A percentile compares a stretch with the other conserved stretches of the same genome.
Evolutionary conservation across 768 basidiomycete species (phyloP).

Genomic region (Suillus alpinus): DNA sequence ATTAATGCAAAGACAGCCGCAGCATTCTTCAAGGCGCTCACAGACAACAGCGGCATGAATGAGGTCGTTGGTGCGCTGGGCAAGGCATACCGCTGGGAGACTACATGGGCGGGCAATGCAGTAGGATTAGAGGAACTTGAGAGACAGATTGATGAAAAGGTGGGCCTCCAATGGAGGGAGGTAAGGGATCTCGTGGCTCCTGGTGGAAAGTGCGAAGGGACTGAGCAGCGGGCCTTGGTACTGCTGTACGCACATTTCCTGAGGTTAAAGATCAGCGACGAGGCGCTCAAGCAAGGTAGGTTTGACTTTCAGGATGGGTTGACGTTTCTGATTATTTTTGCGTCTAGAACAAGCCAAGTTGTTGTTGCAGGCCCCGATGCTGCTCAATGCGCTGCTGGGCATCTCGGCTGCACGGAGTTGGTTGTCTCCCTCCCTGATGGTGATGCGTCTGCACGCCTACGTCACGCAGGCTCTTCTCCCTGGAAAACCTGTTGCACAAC

Average conservation of each 20-base stretch:
- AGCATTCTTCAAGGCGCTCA: constrained; percentile 82
- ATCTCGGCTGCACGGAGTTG: constrained; percentile 86
- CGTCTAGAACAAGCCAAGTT: constrained; percentile 66
- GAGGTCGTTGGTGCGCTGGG: constrained; percentile 73
- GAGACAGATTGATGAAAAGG: constrained; percentile 43
- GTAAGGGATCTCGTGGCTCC: constrained; percentile 42
- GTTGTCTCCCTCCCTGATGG: constrained; percentile 73
- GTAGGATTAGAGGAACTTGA: constrained; percentile 50
- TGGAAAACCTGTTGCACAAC: constrained; percentile 38
- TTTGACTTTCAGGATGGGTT: constrained; percentile 5
- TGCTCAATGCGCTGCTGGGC: constrained; percentile 79
- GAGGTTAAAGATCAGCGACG: constrained; percentile 52
- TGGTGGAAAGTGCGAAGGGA: constrained; percentile 30
- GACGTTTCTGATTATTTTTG: neutral
- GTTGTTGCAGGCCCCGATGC: constrained; percentile 66
- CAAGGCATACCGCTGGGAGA: constrained; percentile 62
- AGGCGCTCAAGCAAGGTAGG: constrained; percentile 63
- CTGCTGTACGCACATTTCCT: constrained; percentile 86
- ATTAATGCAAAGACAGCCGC: constrained; percentile 79
- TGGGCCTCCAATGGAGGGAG: constrained; percentile 54
- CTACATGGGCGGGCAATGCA: constrained; percentile 26
- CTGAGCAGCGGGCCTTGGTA: constrained; percentile 56
- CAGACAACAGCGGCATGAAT: constrained; percentile 71
- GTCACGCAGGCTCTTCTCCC: constrained; percentile 82
- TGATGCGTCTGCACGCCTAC: constrained; percentile 81